Base-by-base conservation (phyloP, 768 basidiomycete genomes). In the Rhodocollybia butyracea region DNA sequence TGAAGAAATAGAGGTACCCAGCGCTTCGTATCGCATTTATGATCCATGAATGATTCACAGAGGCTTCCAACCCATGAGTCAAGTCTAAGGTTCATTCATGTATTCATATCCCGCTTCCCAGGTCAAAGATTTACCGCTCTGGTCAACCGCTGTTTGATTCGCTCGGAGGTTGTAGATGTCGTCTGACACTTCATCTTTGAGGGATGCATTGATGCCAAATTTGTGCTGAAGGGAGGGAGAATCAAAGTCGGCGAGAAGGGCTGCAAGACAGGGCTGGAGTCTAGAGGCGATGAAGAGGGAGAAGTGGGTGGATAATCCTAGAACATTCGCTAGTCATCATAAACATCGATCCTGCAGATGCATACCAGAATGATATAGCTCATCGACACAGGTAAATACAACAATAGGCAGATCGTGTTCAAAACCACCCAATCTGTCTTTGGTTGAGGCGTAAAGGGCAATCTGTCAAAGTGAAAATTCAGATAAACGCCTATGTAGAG, bases 101-200 rank as follows among this genome's bases (percentile, higher is more conserved):
- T n/a, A n/a, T n/a, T n/a, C n/a, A n/a, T n/a, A n/a, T n/a, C n/a
- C n/a, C n/a, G n/a, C n/a, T n/a, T n/a, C n/a, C n/a, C n/a, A n/a
- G n/a, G n/a, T n/a, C n/a, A n/a, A n/a, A n/a, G n/a, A n/a, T n/a
- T n/a, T n/a, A n/a, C n/a, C n/a, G n/a, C n/a, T n/a, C n/a, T n/a
- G n/a, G n/a, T n/a, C n/a, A n/a, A n/a, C n/a, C n/a, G n/a, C n/a
- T n/a, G n/a, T n/a, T n/a, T n/a, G n/a, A n/a, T n/a, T n/a, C n/a
- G n/a, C n/a, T n/a, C n/a, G n/a, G n/a, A 78, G 66, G 8, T 71
- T 72, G 46, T 74, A 78, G 21, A 78, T 64, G 57, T 78, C 73
- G 27, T 68, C 60, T 3, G 70, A 72, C 1, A 75, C 69, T 55
- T 74, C 70, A n/a, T 70, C 64, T 42, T 69, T 63, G 21, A 76